Base-by-base conservation (phyloP, 2,329 filamentous ascomycete species). In the Pseudogymnoascus sp. region DNA sequence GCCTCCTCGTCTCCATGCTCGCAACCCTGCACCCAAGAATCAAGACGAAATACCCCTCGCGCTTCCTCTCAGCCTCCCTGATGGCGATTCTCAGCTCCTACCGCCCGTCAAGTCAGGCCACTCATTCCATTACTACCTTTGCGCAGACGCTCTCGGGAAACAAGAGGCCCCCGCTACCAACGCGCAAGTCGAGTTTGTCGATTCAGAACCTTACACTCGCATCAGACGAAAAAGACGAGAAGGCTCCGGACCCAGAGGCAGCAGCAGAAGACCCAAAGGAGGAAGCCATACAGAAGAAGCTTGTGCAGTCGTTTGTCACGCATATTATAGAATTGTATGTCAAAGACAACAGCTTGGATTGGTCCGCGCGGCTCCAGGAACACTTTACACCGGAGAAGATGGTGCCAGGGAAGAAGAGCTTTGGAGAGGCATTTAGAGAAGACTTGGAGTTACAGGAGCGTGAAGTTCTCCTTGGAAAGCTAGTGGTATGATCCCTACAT, bases 301-400 rank as follows among this genome's bases (percentile, higher is more conserved):
- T 93, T 13, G 74, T 93, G 25, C 87, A 90, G 69, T 86, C 87
- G 1, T 92, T 94, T 72, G 79, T 90, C n/a, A 90, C 88, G 0
- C 88, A 89, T 70, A 76, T 92, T 15, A 75, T 92, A 9, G 89
- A 92, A 71, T 82, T 87, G 52, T 93, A 90, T 67, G 80, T 90
- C 64, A 85, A 85, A 66, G 77, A 75, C 5, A 82, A 85, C 66
- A 76, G 77, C 25, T 72, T 87, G 72, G 80, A 82, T 52, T 87
- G 85, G 85, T 80, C 85, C 1, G 76, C 82, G 12, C 77, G 89
- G 59, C 73, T 92, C 62, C 79, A 89, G 65, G 89, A 93, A 73
- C 85, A 82, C 63, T 84, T 86, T 65, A 79, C 84, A 60, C 88
- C 89, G 0, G 80, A 83, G 61, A 84, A 80, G 68, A 78, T 85